phyloP scores from a whole-genome alignment of 2,329 filamentous ascomycete genomes.

The Simplicillium aogashimaense region DNA sequence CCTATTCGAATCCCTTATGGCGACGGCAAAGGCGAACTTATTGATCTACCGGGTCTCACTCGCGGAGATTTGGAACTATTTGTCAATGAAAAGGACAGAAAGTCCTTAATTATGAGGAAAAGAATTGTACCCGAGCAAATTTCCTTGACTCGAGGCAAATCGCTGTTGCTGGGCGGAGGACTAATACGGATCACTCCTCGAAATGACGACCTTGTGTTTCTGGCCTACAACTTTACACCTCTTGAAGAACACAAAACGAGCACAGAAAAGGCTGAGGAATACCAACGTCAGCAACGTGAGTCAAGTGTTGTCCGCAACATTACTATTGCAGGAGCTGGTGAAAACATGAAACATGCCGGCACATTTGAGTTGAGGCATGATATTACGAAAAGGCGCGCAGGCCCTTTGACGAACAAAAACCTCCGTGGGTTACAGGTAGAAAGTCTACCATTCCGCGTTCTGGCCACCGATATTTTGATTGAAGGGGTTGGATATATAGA shows the following conservation, averaged over 20 bases:
- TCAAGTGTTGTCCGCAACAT: slow-evolving; percentile 53
- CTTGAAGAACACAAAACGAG: slow-evolving; percentile 66
- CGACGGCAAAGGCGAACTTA: slow-evolving; percentile 75
- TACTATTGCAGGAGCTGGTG: slow-evolving; percentile 44
- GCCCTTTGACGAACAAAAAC: slow-evolving; percentile 55
- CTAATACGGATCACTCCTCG: slow-evolving; percentile 79
- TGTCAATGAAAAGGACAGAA: slow-evolving; percentile 55
- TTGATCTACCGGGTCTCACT: slow-evolving; percentile 81
- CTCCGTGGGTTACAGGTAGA: slow-evolving; percentile 56
- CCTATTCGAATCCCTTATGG: slow-evolving; percentile 91
- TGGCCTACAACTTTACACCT: slow-evolving; percentile 82
- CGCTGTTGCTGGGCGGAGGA: slow-evolving; percentile 68
- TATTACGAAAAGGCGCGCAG: slow-evolving; percentile 70
- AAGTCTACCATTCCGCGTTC: slow-evolving; percentile 66
- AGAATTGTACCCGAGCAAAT: slow-evolving; percentile 66
- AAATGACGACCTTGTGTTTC: slow-evolving; percentile 48
- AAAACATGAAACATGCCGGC: slow-evolving; percentile 60
- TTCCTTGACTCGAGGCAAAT: slow-evolving; percentile 65
- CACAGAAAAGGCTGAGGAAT: slow-evolving; percentile 68
- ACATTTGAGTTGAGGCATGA: slow-evolving; percentile 68
- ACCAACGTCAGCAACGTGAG: slow-evolving; percentile 55
- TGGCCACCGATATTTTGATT: slow-evolving; percentile 75
- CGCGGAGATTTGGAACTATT: slow-evolving; percentile 63
- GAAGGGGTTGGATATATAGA: slow-evolving; percentile 95
- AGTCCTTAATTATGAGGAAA: slow-evolving; percentile 66